These are phyloP conservation scores for Kwoniella sp. DNA, from an alignment of 768 basidiomycete species.

Conservation along the genomic window DNA sequence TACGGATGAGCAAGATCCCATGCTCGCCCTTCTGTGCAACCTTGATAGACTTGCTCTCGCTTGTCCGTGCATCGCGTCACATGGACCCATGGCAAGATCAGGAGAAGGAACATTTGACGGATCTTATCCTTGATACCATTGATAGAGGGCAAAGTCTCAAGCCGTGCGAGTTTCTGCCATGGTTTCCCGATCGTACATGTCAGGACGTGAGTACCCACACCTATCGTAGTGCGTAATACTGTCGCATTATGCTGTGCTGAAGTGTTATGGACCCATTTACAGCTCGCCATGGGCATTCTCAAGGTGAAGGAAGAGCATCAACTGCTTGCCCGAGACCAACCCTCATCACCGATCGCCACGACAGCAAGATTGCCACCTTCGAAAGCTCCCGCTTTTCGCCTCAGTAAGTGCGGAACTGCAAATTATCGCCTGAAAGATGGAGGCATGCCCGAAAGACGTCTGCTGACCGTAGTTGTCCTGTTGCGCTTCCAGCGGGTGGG, in stretches of 20 bases:
- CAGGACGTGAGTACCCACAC: background rate
- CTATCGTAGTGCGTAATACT: too few species aligned
- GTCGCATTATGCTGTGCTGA: too few species aligned
- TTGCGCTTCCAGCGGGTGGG: background rate
- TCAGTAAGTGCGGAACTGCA: too few species aligned
- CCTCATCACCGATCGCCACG: background rate
- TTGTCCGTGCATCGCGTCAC: background rate
- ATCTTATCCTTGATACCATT: background rate
- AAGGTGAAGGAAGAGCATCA: background rate
- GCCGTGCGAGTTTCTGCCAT: background rate
- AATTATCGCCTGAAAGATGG: too few species aligned
- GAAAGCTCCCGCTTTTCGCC: background rate
- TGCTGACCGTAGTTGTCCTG: too few species aligned
- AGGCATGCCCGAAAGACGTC: too few species aligned
- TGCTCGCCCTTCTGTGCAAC: background rate
- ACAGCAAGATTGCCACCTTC: background rate
- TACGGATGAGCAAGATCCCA: background rate
- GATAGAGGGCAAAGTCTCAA: background rate
- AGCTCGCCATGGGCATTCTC: background rate
- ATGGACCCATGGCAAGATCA: background rate
- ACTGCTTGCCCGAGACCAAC: background rate
- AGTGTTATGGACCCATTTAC: too few species aligned
- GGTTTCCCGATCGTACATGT: background rate
- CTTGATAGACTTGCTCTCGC: background rate
- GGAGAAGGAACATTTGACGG: background rate